Percentiles rank a stretch among this genome's conserved stretches.
These are phyloP conservation scores for Ceratocystis alfenasii DNA, from an alignment of 2,329 filamentous ascomycete genomes.

Conservation along the genomic window DNA sequence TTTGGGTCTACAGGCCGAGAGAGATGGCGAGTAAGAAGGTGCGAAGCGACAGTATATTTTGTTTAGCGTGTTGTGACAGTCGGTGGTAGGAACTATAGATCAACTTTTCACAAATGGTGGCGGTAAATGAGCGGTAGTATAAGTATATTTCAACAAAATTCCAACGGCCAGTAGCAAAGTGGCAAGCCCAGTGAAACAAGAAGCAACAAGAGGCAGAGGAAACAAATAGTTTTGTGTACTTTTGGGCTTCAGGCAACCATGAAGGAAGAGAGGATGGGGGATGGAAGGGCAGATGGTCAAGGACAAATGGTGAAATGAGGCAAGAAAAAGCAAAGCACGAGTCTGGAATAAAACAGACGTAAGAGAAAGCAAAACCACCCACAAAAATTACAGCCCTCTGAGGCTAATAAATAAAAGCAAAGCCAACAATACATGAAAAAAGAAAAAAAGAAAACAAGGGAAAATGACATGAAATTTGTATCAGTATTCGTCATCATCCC, in stretches of 20 bases:
- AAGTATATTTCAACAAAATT: neutral
- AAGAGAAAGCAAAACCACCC: neutral
- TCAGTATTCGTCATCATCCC: slow-evolving; percentile 28
- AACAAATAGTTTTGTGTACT: neutral
- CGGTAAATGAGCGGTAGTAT: neutral
- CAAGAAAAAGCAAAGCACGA: neutral
- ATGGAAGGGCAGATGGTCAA: neutral
- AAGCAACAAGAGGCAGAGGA: neutral
- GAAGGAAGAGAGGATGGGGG: neutral
- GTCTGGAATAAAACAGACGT: slow-evolving; percentile 9
- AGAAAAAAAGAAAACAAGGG: neutral
- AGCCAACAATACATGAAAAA: slow-evolving; percentile 10
- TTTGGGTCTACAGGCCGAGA: neutral
- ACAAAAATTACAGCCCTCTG: neutral
- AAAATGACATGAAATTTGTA: neutral
- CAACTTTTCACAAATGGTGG: neutral
- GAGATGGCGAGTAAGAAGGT: neutral
- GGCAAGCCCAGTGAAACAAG: neutral
- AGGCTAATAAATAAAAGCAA: neutral
- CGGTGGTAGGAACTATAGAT: neutral
- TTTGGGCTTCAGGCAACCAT: slow-evolving; percentile 4
- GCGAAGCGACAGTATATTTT: no score
- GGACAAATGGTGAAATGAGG: neutral
- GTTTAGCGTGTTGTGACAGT: neutral
- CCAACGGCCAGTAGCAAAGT: neutral